Evolutionary conservation across 2,329 filamentous ascomycete species (phyloP), one percentile per base, ranked within the genome.

Genomic region (Alternaria infectoria): DNA sequence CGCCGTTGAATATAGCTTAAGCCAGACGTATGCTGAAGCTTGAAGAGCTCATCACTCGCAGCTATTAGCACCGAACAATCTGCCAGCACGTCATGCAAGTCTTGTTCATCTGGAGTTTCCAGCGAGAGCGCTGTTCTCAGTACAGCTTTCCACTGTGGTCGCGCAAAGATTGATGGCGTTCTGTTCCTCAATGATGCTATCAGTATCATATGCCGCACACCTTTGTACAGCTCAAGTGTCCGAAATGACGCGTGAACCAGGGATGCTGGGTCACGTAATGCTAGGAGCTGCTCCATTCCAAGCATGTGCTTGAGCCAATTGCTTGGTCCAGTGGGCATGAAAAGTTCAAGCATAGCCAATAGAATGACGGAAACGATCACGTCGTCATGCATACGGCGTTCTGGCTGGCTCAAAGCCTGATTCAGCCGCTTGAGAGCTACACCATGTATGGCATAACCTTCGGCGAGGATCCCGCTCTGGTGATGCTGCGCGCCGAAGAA

Each of bases 301-400:
- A 61, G 46, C 66, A 77, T 76, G 51, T 78, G 75, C 26, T 74
- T 74, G 17, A 75, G 23, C 59, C 70, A 73, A 25, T 69, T 62
- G 15, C 64, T 63, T 3, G 69, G 63, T 1, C 73, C 72, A 4
- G 68, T 74, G 5, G 75, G 73, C 3, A 75, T 63, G 30, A 76
- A 62, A 8, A 59, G 59, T 52, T 78, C 75, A 28, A 74, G 65
- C 44, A 77, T 72, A 23, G 71, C 68, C 17, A 78, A 52, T 8
- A 72, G 68, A 12, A 65, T 57, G 1, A 78, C 68, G 1, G 70
- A 68, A 19, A 75, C 67, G 11, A 78, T 60, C 10, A 77, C 51
- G 5, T 77, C 76, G 50, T 78, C 70, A 43, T 61, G 61, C 4
- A 32, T 61, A 43, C 69, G 71, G 40, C 68, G 71, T 17, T 56